Base-by-base conservation (phyloP, 257 asterid genomes). In the Lithospermum erythrorhizon region DNA sequence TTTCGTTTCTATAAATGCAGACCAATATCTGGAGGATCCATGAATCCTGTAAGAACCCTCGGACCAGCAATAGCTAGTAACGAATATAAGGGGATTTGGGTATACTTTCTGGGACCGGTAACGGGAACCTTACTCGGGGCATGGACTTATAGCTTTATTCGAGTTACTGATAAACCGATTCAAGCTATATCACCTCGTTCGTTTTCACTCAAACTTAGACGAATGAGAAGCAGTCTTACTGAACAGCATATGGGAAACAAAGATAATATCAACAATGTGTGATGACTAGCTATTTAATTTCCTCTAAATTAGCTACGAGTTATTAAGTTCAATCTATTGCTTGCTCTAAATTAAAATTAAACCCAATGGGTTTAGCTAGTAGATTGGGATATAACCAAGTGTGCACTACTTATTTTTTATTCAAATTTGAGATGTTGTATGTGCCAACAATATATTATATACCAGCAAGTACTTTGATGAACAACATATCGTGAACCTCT, bases 21-120 rank as follows among this genome's bases (percentile, higher is more conserved):
- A 72, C 94, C 97, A 3, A 30, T 87, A 65, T 87, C 97, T 5
- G 95, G 97, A 37, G 97, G 95, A 57, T 87, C 95, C 6, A 89
- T 89, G 97, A 87, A 89, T 76, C 97, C 95, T 0, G 95, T 85
- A 3, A 71, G 95, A 66, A 79, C 82, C 21, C 47, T 89, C 13
- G 97, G 97, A 1, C 97, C 97, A 5, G 97, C 97, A 53, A 64
- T 86, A 57, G 97, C 90, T 14, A 89, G 97, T 68, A 41, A 72
- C 49, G 75, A 82, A 58, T 82, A 76, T 73, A 74, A 71, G 47
- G 93, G 84, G 11, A 64, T 87, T 57, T 89, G 95, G 97, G 82
- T 84, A 1, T 90, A 90, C 53, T 4, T 83, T 1, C 57, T 84
- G 2, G 95, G 97, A 22, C 95, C 97, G 0, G 71, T 81, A n/a